A percentile compares a stretch with the other conserved stretches of the same genome.
Conservation (phyloP, 768 basidiomycete genomes). For the Gyrodon lividus region DNA sequence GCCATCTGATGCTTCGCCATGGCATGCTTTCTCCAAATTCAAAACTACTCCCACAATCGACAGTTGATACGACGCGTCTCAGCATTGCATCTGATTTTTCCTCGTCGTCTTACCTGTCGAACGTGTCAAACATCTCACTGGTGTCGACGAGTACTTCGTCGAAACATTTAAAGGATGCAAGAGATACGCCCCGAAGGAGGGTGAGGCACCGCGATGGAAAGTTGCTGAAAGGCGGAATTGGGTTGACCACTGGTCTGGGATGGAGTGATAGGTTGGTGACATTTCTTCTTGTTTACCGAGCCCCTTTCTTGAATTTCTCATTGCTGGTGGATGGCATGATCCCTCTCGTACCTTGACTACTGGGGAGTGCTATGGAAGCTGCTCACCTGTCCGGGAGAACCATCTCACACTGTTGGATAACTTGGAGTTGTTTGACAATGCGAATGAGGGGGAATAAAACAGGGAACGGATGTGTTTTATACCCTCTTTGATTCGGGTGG, state of each 20-base stretch:
- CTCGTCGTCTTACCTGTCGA: constrained; percentile 26
- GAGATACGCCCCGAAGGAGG: constrained; percentile 56
- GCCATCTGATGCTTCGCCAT: constrained; percentile 64
- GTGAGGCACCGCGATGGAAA: constrained; percentile 62
- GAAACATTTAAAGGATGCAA: constrained; percentile 45
- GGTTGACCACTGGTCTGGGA: constrained; percentile 68
- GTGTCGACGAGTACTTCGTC: constrained; percentile 26
- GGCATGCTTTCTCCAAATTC: constrained; percentile 67
- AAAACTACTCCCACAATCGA: constrained; percentile 46
- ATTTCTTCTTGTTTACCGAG: neutral
- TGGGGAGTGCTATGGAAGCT: too few species aligned
- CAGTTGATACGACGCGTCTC: constrained; percentile 18
- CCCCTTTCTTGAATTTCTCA: neutral
- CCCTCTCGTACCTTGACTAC: too few species aligned
- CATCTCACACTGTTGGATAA: neutral
- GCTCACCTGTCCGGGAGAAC: too few species aligned
- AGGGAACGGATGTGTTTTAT: neutral
- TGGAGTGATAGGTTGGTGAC: constrained; percentile 67
- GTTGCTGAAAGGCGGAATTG: constrained; percentile 58
- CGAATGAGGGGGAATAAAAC: neutral
- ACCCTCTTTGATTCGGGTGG: neutral
- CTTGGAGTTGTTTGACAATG: neutral
- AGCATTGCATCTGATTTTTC: constrained; percentile 26
- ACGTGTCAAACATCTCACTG: constrained; percentile 23
- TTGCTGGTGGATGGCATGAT: neutral